These are phyloP conservation scores for Artemisia princeps DNA, from an alignment of 140 eudicot species.

Conservation along the genomic window DNA sequence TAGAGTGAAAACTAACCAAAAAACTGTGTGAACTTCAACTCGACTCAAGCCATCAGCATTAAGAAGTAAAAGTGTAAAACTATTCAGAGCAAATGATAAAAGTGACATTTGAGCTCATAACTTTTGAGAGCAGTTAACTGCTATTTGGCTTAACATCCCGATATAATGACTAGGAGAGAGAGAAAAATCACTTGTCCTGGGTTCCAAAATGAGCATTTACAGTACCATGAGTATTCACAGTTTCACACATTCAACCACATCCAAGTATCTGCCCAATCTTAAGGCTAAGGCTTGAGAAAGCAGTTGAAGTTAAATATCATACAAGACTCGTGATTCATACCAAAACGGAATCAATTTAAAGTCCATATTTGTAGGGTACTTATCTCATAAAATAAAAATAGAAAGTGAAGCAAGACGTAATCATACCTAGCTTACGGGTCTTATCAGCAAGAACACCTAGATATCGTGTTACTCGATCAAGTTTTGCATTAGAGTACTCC, in stretches of 20 bases:
- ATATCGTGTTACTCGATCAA: conserved; percentile 85
- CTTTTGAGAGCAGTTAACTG: conserved; percentile 3
- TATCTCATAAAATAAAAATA: conserved; percentile 6
- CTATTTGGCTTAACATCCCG: conserved; percentile 7
- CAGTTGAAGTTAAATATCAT: conserved; percentile 11
- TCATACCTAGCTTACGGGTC: conserved; percentile 88
- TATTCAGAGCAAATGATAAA: conserved; percentile 3
- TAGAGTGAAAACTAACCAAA: conserved; percentile 9
- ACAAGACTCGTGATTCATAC: conserved; percentile 10
- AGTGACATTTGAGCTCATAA: conserved; percentile 12
- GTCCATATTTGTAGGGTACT: not conserved
- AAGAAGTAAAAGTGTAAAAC: conserved; percentile 1
- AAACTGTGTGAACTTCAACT: not conserved
- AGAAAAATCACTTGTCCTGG: not conserved
- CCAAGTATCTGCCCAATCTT: conserved; percentile 11
- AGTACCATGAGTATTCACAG: not conserved
- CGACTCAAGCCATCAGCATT: not conserved
- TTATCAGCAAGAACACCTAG: conserved; percentile 89
- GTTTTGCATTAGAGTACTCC: conserved; percentile 93
- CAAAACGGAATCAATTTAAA: not conserved
- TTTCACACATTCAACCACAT: conserved; percentile 8
- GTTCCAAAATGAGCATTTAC: conserved; percentile 3
- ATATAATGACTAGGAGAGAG: conserved; percentile 1
- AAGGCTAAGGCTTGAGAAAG: conserved; percentile 4
- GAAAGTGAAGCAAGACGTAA: conserved; percentile 16